phyloP scores from a whole-genome alignment of 148 eudicot species.

The Linanthus parryae region DNA sequence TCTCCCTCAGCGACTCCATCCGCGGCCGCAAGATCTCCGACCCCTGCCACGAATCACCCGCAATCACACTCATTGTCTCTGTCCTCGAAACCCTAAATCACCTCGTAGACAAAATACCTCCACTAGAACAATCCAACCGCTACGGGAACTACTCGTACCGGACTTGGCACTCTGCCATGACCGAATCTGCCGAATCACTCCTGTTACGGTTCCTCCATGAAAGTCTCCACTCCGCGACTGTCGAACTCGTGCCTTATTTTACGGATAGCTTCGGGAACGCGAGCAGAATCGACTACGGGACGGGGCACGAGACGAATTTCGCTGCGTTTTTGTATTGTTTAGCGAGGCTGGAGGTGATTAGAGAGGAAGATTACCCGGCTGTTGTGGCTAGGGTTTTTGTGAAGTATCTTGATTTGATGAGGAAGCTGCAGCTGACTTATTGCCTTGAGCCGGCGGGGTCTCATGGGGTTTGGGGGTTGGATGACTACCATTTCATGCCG shows the following conservation, averaged over 20 bases:
- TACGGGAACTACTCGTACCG: constrained; percentile 68
- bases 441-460: constrained; percentile 90
- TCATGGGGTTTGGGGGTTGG: constrained; percentile 98
- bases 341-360: constrained; percentile 60
- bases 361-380: constrained; percentile 77
- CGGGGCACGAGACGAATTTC: constrained; percentile 88
- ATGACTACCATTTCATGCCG: constrained; percentile 89
- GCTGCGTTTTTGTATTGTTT: constrained; percentile 90
- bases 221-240: constrained; percentile 23
- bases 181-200: constrained; percentile 28
- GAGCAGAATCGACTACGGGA: constrained; percentile 78
- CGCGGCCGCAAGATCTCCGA: constrained; percentile 59
- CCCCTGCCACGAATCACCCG: constrained; percentile 38
- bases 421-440: constrained; percentile 75
- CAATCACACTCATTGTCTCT: constrained; percentile 20
- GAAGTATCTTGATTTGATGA: constrained; percentile 73
- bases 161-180: constrained; percentile 53
- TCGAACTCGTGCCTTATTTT: constrained; percentile 68
- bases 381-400: constrained; percentile 73
- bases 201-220: constrained; percentile 34
- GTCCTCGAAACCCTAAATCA: constrained; percentile 29
- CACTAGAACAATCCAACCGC: constrained; percentile 41
- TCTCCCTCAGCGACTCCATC: constrained; percentile 55
- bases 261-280: constrained; percentile 76
- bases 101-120: constrained; percentile 59